Evolutionary conservation across 768 basidiomycete genomes (phyloP).

Genomic region (Pulveroboletus sp.): DNA sequence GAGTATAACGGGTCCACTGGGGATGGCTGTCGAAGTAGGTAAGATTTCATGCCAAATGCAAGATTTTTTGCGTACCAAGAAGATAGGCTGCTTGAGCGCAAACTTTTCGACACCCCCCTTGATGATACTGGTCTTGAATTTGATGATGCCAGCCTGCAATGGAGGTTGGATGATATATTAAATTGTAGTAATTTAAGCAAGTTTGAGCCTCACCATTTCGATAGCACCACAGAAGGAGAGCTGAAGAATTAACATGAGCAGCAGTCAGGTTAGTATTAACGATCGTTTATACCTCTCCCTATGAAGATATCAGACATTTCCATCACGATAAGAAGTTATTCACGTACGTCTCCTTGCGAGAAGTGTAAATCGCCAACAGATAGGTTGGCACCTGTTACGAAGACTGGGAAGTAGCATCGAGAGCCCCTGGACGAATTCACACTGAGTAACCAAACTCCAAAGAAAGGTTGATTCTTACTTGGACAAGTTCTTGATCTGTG

Average conservation of each 20-base stretch:
- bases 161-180: not conserved
- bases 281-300: constrained; percentile 52
- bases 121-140: constrained; percentile 69
- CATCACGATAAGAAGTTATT: not conserved
- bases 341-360: constrained; percentile 67
- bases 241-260: constrained; percentile 26
- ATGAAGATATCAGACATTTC: constrained; percentile 3
- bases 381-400: constrained; percentile 70
- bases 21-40: constrained; percentile 49
- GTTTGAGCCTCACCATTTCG: constrained; percentile 52
- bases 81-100: constrained; percentile 71
- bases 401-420: constrained; percentile 75
- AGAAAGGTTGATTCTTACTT: constrained; percentile 30
- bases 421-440: constrained; percentile 45
- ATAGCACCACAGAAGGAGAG: constrained; percentile 77
- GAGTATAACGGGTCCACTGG: constrained; percentile 75
- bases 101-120: constrained; percentile 75
- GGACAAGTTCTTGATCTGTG: constrained; percentile 75
- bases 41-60: not conserved
- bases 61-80: constrained; percentile 44
- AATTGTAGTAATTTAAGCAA: not conserved
- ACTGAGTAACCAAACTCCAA: not conserved
- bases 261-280: not conserved
- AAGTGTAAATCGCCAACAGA: constrained; percentile 81
- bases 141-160: constrained; percentile 63